A percentile compares a stretch with the other conserved stretches of the same genome.
Conservation (phyloP, 352 stramenopile genomes). For the Pythium insidiosum region DNA sequence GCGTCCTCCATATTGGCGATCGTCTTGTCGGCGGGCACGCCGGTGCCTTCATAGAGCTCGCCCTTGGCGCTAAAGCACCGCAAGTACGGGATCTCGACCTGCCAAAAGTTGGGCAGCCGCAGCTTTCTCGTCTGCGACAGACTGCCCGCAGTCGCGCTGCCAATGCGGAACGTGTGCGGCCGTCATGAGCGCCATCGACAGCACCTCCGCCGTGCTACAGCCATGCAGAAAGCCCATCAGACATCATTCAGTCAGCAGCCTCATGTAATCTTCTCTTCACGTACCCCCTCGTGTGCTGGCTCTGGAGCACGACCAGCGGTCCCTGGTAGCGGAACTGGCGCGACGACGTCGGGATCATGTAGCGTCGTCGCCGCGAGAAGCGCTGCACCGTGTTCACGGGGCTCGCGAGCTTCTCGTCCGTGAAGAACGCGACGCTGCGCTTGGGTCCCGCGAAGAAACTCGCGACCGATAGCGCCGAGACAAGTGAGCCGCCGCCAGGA, state of each 20-base stretch:
- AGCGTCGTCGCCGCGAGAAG: constrained; percentile 51
- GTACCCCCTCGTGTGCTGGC: constrained; percentile 68
- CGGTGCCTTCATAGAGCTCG: constrained; percentile 45
- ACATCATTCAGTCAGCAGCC: no score
- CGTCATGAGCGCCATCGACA: constrained; percentile 61
- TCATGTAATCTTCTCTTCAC: no score
- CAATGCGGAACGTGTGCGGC: constrained; percentile 51
- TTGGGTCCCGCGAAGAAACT: constrained; percentile 61
- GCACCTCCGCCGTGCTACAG: constrained; percentile 46
- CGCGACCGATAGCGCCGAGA: constrained; percentile 50
- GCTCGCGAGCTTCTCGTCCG: constrained; percentile 62
- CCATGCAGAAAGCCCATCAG: no score
- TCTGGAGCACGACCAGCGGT: constrained; percentile 65
- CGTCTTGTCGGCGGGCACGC: constrained; percentile 47
- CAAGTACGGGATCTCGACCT: constrained; percentile 68
- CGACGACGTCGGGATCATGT: constrained; percentile 50
- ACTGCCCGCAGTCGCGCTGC: constrained; percentile 42
- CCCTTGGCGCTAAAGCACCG: constrained; percentile 61
- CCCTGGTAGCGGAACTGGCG: constrained; percentile 52
- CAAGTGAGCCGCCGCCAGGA: constrained; percentile 55
- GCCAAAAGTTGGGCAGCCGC: constrained; percentile 79
- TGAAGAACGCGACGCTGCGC: constrained; percentile 44
- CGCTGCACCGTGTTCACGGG: constrained; percentile 18
- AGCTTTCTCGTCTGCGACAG: constrained; percentile 54
- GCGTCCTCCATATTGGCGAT: constrained; percentile 19